These are phyloP conservation scores for Acacia crassicarpa DNA, from an alignment of 306 rosid genomes.

Conservation along the genomic window DNA sequence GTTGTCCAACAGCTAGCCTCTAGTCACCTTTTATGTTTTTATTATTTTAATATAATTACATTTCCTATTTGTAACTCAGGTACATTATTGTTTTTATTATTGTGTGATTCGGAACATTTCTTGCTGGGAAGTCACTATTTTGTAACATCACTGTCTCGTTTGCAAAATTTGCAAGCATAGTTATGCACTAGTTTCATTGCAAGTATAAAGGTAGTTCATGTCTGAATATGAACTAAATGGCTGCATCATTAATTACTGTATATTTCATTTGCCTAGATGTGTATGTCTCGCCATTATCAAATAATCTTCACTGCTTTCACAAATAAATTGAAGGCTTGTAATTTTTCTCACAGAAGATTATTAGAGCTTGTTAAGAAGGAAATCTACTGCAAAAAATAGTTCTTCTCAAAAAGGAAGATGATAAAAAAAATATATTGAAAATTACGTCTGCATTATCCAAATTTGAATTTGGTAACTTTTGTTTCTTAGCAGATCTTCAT, in stretches of 20 bases:
- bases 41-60: slow-evolving; percentile 1
- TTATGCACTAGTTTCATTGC: background rate
- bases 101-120: background rate
- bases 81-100: slow-evolving; percentile 5
- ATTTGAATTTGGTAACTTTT: background rate
- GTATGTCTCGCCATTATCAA: background rate
- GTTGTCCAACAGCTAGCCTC: slow-evolving; percentile 5
- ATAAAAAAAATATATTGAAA: background rate
- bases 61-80: background rate
- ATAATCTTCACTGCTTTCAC: background rate
- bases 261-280: background rate
- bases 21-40: background rate
- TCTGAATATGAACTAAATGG: background rate
- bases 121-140: background rate
- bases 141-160: background rate
- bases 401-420: background rate
- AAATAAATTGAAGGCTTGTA: background rate
- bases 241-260: background rate
- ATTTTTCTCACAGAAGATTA: background rate
- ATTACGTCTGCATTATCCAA: background rate
- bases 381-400: background rate
- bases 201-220: background rate
- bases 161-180: background rate
- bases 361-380: background rate
- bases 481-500: slow-evolving; percentile 52